Evolutionary conservation across 306 rosid genomes (phyloP), one percentile per base, ranked within the genome.

Genomic region (Fragaria vesca): DNA sequence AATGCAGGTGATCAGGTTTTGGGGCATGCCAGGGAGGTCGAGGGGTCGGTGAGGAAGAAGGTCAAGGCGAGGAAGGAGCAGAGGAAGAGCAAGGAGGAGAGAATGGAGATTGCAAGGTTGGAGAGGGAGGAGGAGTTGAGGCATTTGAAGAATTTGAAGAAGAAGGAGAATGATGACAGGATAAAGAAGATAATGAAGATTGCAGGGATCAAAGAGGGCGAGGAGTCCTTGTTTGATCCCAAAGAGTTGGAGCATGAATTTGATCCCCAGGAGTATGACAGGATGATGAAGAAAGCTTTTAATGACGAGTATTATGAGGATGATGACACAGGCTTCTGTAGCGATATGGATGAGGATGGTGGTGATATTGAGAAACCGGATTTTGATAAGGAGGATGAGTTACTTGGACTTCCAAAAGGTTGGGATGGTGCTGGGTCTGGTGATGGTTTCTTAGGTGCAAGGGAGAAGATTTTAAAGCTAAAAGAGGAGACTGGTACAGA

Each of bases 121-220:
- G 97, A 90, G 89, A 88, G 93, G 89, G 93, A 93, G 83, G 97
- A 91, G 88, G 99, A 95, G 79, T 78, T 95, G 88, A 93, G 91
- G 68, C 94, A 84, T 81, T 80, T 93, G 69, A 95, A 93, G 81
- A 95, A 95, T 86, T 81, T 91, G 89, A 95, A 93, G 89, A 93
- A 89, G 88, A 91, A 95, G 80, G 97, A 95, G 85, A 93, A 91
- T 57, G 84, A 83, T 13, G 96, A 93, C 61, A 92, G 81, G 87
- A 79, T 93, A 30, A 86, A 74, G 67, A 89, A 71, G 89, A 93
- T 93, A 52, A 87, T 88, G 88, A 79, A 79, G 84, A 88, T 82
- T 28, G 96, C 99, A 0, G 99, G 99, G 51, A 85, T 95, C 20
- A 13, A 87, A 66, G 89, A 83, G n/a, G 96, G 87, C 20, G 70